Evolutionary conservation across 2,329 filamentous ascomycete genomes (phyloP).

Genomic region (Sporothrix schenckii): DNA sequence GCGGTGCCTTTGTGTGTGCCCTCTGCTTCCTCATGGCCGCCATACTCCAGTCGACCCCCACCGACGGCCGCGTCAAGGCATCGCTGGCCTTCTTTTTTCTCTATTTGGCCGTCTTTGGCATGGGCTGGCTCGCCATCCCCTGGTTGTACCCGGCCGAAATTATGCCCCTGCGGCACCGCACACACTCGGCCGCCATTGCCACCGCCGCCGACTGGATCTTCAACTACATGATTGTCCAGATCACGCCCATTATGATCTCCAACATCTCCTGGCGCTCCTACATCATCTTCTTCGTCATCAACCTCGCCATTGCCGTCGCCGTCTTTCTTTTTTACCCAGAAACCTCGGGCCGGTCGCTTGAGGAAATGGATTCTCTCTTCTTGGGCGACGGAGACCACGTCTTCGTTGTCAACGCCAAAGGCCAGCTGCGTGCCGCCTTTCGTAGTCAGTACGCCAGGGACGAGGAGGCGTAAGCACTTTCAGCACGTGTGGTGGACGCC

Average conservation of each 20-base stretch:
- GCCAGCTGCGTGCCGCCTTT: not conserved
- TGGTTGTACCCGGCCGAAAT: slow-evolving; percentile 65
- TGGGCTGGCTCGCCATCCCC: slow-evolving; percentile 57
- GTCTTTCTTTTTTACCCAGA: slow-evolving; percentile 59
- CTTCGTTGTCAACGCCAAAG: not conserved
- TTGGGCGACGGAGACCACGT: slow-evolving; percentile 11
- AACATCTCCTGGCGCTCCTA: slow-evolving; percentile 58
- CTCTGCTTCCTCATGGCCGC: slow-evolving; percentile 6
- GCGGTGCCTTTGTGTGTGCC: slow-evolving; percentile 49
- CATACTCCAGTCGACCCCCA: not conserved
- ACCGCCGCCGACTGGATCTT: slow-evolving; percentile 46
- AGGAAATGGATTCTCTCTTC: slow-evolving; percentile 69
- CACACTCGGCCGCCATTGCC: slow-evolving; percentile 60
- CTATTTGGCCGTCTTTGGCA: slow-evolving; percentile 57
- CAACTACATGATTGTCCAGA: slow-evolving; percentile 64
- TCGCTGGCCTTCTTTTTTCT: slow-evolving; percentile 51
- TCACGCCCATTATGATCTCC: slow-evolving; percentile 61
- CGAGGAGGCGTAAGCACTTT: not conserved
- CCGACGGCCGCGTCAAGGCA: slow-evolving; percentile 45
- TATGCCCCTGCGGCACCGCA: slow-evolving; percentile 55
- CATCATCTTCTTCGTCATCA: slow-evolving; percentile 58
- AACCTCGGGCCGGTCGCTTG: slow-evolving; percentile 59
- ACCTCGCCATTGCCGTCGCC: slow-evolving; percentile 55
- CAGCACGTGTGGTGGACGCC: no score
- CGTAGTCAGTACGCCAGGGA: not conserved